Evolutionary conservation across 495 filamentous ascomycete species (phyloP).

Genomic region (Aspergillus ostianus): DNA sequence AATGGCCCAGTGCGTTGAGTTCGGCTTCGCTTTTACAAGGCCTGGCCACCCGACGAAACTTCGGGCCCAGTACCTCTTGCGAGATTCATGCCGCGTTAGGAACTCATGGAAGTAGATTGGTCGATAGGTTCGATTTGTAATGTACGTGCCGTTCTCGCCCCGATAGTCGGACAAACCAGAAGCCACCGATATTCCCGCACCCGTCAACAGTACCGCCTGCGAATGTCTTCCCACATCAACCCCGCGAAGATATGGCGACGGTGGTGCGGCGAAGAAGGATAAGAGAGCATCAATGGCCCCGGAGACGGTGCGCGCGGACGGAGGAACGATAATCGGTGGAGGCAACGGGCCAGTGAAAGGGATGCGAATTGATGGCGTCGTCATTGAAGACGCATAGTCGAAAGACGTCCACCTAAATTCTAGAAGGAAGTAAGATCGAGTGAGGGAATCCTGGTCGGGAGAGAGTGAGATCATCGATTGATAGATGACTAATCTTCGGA

Average conservation of each 20-base stretch:
- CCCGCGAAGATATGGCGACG: constrained; percentile 45
- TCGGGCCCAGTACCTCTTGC: constrained; percentile 94
- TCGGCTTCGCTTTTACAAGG: constrained; percentile 73
- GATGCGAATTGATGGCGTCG: constrained; percentile 75
- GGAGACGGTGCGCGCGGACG: constrained; percentile 60
- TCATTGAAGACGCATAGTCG: constrained; percentile 49
- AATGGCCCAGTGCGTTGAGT: constrained; percentile 75
- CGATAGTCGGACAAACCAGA: constrained; percentile 93
- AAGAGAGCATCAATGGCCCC: constrained; percentile 76
- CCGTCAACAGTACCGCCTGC: constrained; percentile 77
- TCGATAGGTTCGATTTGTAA: constrained; percentile 80
- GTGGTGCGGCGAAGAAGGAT: constrained; percentile 65
- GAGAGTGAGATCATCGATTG: background rate
- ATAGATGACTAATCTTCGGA: background rate
- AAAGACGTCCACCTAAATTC: background rate
- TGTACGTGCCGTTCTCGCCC: constrained; percentile 86
- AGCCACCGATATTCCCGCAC: constrained; percentile 90
- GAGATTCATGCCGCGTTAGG: constrained; percentile 71
- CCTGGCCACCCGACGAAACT: constrained; percentile 91
- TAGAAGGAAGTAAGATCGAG: background rate
- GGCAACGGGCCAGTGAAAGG: constrained; percentile 86
- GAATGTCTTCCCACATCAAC: constrained; percentile 46
- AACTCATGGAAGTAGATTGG: constrained; percentile 96
- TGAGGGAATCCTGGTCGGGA: background rate
- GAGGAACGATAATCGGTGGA: constrained; percentile 71